Conservation (phyloP, 371 early-diverging fungal species). For the Lichtheimia ornata region DNA sequence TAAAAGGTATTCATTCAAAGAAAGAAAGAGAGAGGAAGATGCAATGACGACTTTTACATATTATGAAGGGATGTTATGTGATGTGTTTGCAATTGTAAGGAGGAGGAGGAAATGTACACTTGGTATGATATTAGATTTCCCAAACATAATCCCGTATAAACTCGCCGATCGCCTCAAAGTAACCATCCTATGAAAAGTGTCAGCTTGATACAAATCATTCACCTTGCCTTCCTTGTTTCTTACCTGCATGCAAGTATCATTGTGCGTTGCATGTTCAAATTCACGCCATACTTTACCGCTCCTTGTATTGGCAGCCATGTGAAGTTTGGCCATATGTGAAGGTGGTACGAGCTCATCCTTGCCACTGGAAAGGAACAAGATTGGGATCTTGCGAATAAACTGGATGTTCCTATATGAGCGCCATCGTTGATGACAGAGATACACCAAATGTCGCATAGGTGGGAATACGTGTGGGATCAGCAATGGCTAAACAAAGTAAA, state of each 20-base stretch:
- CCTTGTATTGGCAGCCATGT: slow-evolving; percentile 59
- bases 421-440: slow-evolving; percentile 92
- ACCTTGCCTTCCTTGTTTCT: not conserved
- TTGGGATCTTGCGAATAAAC: slow-evolving; percentile 69
- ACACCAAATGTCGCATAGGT: slow-evolving; percentile 65
- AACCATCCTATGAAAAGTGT: slow-evolving; percentile 48
- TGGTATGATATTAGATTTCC: slow-evolving; percentile 9
- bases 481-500: slow-evolving; percentile 59
- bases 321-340: slow-evolving; percentile 81
- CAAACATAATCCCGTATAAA: slow-evolving; percentile 33
- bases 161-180: slow-evolving; percentile 77
- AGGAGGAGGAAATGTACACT: slow-evolving; percentile 1
- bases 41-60: no score
- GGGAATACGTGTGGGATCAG: slow-evolving; percentile 89
- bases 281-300: slow-evolving; percentile 60
- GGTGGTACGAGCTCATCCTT: slow-evolving; percentile 91
- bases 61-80: not conserved
- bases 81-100: not conserved
- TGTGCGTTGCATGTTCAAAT: slow-evolving; percentile 87
- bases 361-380: slow-evolving; percentile 81
- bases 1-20: no score
- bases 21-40: no score
- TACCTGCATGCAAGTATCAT: slow-evolving; percentile 80
- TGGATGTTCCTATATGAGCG: slow-evolving; percentile 73
- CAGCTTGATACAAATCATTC: not conserved